Evolutionary conservation across 129 eudicot species (phyloP).

Genomic region (Artemisia annua): DNA sequence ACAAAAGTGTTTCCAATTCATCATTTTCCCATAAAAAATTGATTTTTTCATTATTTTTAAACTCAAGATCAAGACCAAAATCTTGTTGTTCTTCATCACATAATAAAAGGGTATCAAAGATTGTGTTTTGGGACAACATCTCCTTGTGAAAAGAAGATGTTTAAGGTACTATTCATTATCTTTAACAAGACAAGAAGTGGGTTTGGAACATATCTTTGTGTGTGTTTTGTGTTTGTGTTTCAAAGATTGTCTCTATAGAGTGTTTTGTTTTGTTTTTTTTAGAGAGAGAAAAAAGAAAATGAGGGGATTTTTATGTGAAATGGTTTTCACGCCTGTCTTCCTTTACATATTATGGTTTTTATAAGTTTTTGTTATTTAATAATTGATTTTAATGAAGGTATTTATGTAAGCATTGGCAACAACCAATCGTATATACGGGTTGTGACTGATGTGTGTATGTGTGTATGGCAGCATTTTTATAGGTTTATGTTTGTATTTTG

Average conservation of each 20-base stretch:
- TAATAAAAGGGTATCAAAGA: constrained; percentile 46
- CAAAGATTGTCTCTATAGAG: no score
- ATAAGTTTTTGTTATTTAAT: background rate
- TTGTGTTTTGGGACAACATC: constrained; percentile 47
- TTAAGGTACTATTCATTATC: constrained; percentile 61
- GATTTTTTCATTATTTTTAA: constrained; percentile 5
- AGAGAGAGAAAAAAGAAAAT: constrained; percentile 30
- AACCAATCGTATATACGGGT: constrained; percentile 31
- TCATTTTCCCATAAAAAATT: constrained; percentile 70
- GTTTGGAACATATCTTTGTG: constrained; percentile 34
- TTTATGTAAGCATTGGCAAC: constrained; percentile 24
- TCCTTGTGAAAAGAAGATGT: constrained; percentile 50
- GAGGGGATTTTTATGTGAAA: constrained; percentile 51
- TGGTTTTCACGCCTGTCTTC: constrained; percentile 47
- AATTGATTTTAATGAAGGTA: background rate
- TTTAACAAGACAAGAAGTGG: constrained; percentile 37
- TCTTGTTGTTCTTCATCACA: constrained; percentile 82
- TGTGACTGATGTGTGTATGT: constrained; percentile 24
- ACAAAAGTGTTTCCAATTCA: constrained; percentile 57
- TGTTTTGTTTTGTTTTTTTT: background rate
- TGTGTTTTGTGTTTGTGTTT: background rate
- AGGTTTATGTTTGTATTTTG: constrained; percentile 21
- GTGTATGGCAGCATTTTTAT: constrained; percentile 24
- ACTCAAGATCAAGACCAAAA: constrained; percentile 19
- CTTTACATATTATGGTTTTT: background rate